phyloP scores from a whole-genome alignment of 352 stramenopile genomes.

The Achlya hypogyna region DNA sequence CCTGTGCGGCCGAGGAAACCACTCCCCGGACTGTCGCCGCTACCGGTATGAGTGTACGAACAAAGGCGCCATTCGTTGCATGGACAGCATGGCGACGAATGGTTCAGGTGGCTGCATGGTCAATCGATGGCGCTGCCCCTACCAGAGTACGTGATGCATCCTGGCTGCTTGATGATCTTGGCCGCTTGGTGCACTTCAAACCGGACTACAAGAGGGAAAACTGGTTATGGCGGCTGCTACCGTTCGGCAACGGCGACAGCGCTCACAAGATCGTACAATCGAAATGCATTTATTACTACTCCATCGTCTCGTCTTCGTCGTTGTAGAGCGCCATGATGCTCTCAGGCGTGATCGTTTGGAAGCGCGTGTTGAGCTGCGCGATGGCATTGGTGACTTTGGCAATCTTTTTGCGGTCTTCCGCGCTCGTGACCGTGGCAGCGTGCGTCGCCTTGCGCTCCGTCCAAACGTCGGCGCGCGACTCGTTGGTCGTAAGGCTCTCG shows the following conservation, averaged over 20 bases:
- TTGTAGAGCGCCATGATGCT: conserved; percentile 84
- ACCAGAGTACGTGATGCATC: too few species aligned
- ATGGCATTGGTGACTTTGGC: conserved; percentile 85
- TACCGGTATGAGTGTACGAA: too few species aligned
- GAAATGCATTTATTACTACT: neutral
- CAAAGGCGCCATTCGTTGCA: too few species aligned
- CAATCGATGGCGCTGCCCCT: too few species aligned
- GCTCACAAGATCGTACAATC: neutral
- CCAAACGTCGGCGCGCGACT: conserved; percentile 85
- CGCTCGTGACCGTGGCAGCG: conserved; percentile 59
- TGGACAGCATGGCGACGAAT: too few species aligned
- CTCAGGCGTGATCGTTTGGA: conserved; percentile 88
- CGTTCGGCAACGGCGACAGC: neutral
- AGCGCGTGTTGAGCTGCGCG: conserved; percentile 77
- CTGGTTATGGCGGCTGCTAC: too few species aligned
- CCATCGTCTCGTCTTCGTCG: neutral
- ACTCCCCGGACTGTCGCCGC: too few species aligned
- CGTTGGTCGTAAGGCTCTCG: conserved; percentile 46
- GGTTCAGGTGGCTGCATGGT: too few species aligned
- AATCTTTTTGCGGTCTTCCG: conserved; percentile 74
- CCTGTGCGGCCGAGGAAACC: too few species aligned
- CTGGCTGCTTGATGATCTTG: too few species aligned
- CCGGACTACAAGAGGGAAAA: too few species aligned
- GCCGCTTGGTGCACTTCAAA: too few species aligned
- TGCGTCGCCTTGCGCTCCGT: conserved; percentile 84